Percentiles rank a stretch among this genome's conserved stretches.
phyloP scores from a whole-genome alignment of 352 stramenopile genomes.

The Globisporangium alternatum region DNA sequence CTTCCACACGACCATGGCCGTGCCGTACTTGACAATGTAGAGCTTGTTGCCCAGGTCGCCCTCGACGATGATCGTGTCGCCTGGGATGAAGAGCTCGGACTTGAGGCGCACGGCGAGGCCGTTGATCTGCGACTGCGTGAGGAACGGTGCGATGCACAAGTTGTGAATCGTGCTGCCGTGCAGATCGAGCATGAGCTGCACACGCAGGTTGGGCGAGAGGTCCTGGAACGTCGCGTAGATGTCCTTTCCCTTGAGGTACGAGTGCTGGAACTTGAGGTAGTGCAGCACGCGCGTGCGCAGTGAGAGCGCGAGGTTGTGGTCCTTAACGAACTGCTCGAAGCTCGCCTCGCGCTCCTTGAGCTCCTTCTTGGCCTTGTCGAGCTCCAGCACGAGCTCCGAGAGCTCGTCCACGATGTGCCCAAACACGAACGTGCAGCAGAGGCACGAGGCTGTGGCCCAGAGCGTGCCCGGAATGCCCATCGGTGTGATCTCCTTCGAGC shows the following conservation, averaged over 20 bases:
- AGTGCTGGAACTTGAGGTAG: conserved; percentile 71
- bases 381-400: conserved; percentile 71
- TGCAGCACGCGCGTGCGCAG: conserved; percentile 58
- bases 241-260: conserved; percentile 65
- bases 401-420: conserved; percentile 76
- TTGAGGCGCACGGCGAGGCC: conserved; percentile 56
- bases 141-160: conserved; percentile 51
- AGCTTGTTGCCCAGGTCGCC: conserved; percentile 66
- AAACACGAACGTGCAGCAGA: conserved; percentile 78
- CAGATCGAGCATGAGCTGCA: conserved; percentile 75
- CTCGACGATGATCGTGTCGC: conserved; percentile 68
- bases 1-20: conserved; percentile 65
- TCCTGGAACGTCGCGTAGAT: conserved; percentile 74
- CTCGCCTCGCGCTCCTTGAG: conserved; percentile 59
- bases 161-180: conserved; percentile 49
- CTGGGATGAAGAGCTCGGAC: conserved; percentile 69
- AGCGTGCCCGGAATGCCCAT: conserved; percentile 52
- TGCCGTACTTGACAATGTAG: conserved; percentile 68
- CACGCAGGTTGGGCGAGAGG: conserved; percentile 57
- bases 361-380: conserved; percentile 74
- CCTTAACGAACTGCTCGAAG: conserved; percentile 70
- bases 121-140: conserved; percentile 53
- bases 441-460: conserved; percentile 61
- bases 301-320: conserved; percentile 52
- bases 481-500: conserved; percentile 67